Evolutionary conservation across 2,329 filamentous ascomycete species (phyloP), one percentile per base, ranked within the genome.

Genomic region (Sporothrix brunneoviolacea): DNA sequence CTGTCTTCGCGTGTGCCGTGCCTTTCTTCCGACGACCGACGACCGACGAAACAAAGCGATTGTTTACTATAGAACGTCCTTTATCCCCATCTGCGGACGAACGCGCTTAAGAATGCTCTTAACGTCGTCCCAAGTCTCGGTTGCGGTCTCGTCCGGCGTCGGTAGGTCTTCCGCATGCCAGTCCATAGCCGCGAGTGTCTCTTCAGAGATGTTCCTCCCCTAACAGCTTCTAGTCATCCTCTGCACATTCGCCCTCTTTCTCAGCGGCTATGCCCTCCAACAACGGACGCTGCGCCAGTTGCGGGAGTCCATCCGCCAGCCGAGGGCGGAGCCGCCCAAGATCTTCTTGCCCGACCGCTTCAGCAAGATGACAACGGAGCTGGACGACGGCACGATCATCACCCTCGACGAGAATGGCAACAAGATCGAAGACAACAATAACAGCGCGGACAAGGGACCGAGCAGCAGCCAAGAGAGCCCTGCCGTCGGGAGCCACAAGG

Each of bases 241-340:
- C 22, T 95, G 88, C 68, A 95, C 90, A 3, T 67, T 83, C 33
- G 79, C 90, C 4, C 81, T 96, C 22, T 96, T 96, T 66, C 74
- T 95, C 28, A 89, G 87, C 46, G 91, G 91, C 61, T 95, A 94
- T 65, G 79, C 83, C 3, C 77, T 95, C 48, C 91, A 96, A 62
- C 91, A 96, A 67, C 82, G 88, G 60, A 93, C 89, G 0, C 80
- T 95, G 4, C 79, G 78, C 55, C 84, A 84, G 59, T 76, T 96
- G 28, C 86, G 91, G 60, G 72, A 75, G 50, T 86, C 86, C 16
- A 84, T 95, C 60, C 53, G 48, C 28, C 77, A 76, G 58, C 76
- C 74, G 55, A 65, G 72, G 61, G 69, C 62, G 8, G 69, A 73
- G 6, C 70, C 70, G 1, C 73, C 74, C 6, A 71, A 73, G 53